phyloP scores from a whole-genome alignment of 176 grass and related monocot species.

The Aegilops bicornis region DNA sequence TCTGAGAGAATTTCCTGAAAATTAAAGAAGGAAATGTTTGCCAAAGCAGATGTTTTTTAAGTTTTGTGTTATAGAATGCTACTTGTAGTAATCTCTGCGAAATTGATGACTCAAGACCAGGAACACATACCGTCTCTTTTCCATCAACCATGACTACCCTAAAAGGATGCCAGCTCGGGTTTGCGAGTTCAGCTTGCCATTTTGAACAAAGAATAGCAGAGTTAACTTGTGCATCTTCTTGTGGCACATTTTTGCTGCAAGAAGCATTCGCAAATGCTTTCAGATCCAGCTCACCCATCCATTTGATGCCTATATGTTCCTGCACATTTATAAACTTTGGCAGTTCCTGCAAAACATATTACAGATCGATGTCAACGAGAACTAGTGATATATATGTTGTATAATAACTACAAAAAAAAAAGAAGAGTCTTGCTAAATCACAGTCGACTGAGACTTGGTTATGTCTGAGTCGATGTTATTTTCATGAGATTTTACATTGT shows the following conservation, averaged over 20 bases:
- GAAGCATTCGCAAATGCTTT: constrained; percentile 42
- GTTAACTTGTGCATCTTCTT: constrained; percentile 16
- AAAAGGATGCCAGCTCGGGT: no score
- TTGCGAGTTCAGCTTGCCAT: no score
- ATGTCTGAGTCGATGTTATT: neutral
- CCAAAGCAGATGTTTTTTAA: neutral
- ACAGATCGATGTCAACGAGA: neutral
- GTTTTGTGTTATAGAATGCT: no score
- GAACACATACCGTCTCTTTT: constrained; percentile 24
- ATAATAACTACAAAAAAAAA: no score
- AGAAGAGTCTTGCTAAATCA: no score
- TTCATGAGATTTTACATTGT: no score
- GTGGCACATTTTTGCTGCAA: constrained; percentile 23
- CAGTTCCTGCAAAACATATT: neutral
- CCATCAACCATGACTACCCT: constrained; percentile 29
- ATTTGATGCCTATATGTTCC: constrained; percentile 22
- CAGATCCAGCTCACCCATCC: constrained; percentile 57
- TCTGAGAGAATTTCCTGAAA: constrained; percentile 39
- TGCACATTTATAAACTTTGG: neutral
- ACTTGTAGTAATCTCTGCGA: no score
- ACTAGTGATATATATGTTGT: neutral
- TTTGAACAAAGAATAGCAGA: no score
- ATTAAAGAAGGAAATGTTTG: neutral
- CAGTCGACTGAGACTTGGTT: no score
- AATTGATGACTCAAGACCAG: no score